These are phyloP conservation scores for Starmerella riodocensis DNA, from an alignment of 805 yeast species.

Conservation along the genomic window DNA sequence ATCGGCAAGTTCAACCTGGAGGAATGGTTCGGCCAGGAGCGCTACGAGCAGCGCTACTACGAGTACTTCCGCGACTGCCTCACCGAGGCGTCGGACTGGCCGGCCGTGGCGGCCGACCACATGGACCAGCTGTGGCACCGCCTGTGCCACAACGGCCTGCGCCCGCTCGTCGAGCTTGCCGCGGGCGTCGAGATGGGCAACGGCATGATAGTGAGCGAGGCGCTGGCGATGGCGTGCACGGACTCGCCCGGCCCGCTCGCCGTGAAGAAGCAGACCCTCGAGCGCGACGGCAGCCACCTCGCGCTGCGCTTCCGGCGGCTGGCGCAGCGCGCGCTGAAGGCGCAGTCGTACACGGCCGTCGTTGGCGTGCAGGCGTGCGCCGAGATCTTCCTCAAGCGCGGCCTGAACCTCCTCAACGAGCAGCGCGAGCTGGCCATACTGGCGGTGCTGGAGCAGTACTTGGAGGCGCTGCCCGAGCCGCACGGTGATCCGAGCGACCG, in stretches of 20 bases:
- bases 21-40: conserved; percentile 24
- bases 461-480: not conserved
- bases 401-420: not conserved
- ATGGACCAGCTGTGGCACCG: conserved; percentile 18
- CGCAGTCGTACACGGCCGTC: conserved; percentile 2
- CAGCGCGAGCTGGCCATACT: conserved; percentile 2
- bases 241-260: conserved; percentile 1
- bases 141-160: conserved; percentile 22
- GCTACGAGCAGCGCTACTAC: conserved; percentile 28
- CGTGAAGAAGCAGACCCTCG: not conserved
- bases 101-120: conserved; percentile 21
- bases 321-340: conserved; percentile 8
- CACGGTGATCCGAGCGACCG: not conserved
- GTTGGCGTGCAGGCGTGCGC: conserved; percentile 10
- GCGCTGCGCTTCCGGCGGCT: conserved; percentile 1
- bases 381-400: conserved; percentile 9
- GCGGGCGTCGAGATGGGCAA: conserved; percentile 28
- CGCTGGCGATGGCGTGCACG: conserved; percentile 24
- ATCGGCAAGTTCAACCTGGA: conserved; percentile 25
- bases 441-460: not conserved
- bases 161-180: conserved; percentile 28
- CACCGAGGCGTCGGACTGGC: conserved; percentile 28
- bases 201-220: conserved; percentile 28
- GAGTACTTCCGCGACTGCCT: conserved; percentile 31
- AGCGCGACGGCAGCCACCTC: not conserved